A percentile compares a stretch with the other conserved stretches of the same genome.
Evolutionary conservation across 2,329 filamentous ascomycete species (phyloP).

Genomic region (Fusarium heterosporum): DNA sequence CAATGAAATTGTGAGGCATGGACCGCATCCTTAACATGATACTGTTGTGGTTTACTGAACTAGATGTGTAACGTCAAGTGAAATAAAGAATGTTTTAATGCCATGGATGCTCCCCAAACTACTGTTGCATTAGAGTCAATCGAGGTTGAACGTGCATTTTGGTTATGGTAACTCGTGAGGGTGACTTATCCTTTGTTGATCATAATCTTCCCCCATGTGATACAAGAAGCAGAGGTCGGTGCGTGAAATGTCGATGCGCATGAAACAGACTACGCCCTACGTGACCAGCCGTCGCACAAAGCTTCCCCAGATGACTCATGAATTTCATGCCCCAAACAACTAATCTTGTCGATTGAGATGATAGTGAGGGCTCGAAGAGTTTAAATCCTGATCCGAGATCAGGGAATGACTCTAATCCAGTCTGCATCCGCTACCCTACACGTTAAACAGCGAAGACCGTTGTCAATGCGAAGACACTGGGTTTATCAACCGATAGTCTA

Average conservation of each 20-base stretch:
- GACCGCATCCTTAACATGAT: too few relatives aligned
- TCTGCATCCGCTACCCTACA: not conserved
- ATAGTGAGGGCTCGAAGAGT: not conserved
- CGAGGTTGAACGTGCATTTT: too few relatives aligned
- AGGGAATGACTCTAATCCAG: not conserved
- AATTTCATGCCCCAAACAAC: not conserved
- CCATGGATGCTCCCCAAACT: too few relatives aligned
- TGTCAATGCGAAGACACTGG: not conserved
- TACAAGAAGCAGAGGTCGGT: not conserved
- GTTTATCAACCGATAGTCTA: not conserved
- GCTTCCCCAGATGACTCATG: not conserved
- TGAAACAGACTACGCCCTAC: not conserved
- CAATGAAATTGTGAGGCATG: too few relatives aligned
- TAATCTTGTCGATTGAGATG: not conserved
- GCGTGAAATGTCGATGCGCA: not conserved
- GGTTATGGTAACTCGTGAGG: too few relatives aligned
- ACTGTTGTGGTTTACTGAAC: too few relatives aligned
- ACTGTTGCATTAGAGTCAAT: too few relatives aligned
- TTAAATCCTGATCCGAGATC: not conserved
- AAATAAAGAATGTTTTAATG: too few relatives aligned
- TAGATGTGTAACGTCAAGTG: too few relatives aligned
- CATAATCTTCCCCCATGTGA: not conserved
- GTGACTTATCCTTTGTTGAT: not conserved
- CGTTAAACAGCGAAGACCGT: not conserved
- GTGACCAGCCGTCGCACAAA: not conserved